Base-by-base conservation (phyloP, 208 protist genomes). In the Crithidia brevicula region DNA sequence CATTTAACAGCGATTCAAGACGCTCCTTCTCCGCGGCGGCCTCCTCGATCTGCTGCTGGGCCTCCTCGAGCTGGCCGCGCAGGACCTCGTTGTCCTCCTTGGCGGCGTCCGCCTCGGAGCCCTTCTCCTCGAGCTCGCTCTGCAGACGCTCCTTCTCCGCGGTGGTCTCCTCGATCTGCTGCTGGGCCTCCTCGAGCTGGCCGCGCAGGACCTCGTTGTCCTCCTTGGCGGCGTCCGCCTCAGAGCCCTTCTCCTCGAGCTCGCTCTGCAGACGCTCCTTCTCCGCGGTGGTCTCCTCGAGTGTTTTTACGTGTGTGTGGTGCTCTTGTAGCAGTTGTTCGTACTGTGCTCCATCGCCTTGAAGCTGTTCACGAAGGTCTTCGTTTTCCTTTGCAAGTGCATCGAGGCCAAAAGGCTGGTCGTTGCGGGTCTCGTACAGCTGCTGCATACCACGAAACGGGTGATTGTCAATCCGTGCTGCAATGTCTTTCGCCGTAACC, bases 181-280 rank as follows among this genome's bases (percentile, higher is more conserved):
- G 40, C 57, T 70, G 60, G 16, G 47, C 50, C 4, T 38, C 30
- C 59, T 56, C 50, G 28, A 56, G 50, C 50, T 56, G 60, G 18
- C 27, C 46, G 15, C 28, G 46, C 31, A 27, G 46, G 31, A 18
- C 49, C 58, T 47, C 46, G 60, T 27, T 51, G 38, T 47, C 36
- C 47, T 58, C 49, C 47, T 36, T 59, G 22, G 33, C 25, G 22
- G 51, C 57, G n/a, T 40, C 51, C 31, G 40, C 52, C 50, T 62
- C 52, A 0, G 34, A 30, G 22, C 47, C 54, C 57, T 75, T 72
- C 33, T 73, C 56, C 58, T 54, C 45, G 34, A 76, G 64, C 60
- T 77, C 42, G 40, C 72, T 51, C 33, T 69, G 67, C 57, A 76
- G 73, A n/a, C 47, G 51, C 59, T 81, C 64, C 63, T 68, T 77